Conservation (phyloP, 441 rosid species). For the Erodium texanum region DNA sequence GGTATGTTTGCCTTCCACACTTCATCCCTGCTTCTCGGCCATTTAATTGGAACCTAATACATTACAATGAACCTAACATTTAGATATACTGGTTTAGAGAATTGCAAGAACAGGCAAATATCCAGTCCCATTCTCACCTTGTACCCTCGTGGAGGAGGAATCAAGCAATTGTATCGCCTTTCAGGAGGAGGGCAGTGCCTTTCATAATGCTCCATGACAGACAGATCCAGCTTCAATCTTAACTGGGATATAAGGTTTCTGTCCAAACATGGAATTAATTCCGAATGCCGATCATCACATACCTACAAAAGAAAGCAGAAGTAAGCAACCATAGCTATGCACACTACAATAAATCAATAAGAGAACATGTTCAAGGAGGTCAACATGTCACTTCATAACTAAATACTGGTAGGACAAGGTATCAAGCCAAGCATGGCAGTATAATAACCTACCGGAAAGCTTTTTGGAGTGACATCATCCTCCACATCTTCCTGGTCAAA, state of each 20-base stretch:
- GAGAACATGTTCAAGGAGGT: not conserved
- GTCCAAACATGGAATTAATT: constrained; percentile 91
- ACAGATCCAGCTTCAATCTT: constrained; percentile 91
- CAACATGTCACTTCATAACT: not conserved
- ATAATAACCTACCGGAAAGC: constrained; percentile 66
- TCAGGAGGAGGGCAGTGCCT: constrained; percentile 94
- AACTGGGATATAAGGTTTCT: constrained; percentile 82
- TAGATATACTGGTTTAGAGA: not conserved
- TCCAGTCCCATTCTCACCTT: constrained; percentile 38
- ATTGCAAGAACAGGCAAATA: constrained; percentile 5
- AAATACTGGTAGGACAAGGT: too few species aligned
- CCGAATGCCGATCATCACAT: constrained; percentile 88
- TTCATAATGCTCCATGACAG: constrained; percentile 98
- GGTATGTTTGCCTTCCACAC: constrained; percentile 98
- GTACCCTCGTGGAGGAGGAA: constrained; percentile 94
- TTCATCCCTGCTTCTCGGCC: constrained; percentile 99
- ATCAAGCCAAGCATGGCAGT: not conserved
- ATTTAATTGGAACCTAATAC: constrained; percentile 78
- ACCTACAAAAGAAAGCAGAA: constrained; percentile 39
- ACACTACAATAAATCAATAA: not conserved
- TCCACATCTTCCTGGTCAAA: constrained; percentile 38
- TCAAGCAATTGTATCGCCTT: constrained; percentile 85
- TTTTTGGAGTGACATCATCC: constrained; percentile 47
- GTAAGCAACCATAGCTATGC: constrained; percentile 1
- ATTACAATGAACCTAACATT: not conserved